These are phyloP conservation scores for Cucurbita ficifolia DNA, from an alignment of 306 rosid genomes.

Conservation along the genomic window DNA sequence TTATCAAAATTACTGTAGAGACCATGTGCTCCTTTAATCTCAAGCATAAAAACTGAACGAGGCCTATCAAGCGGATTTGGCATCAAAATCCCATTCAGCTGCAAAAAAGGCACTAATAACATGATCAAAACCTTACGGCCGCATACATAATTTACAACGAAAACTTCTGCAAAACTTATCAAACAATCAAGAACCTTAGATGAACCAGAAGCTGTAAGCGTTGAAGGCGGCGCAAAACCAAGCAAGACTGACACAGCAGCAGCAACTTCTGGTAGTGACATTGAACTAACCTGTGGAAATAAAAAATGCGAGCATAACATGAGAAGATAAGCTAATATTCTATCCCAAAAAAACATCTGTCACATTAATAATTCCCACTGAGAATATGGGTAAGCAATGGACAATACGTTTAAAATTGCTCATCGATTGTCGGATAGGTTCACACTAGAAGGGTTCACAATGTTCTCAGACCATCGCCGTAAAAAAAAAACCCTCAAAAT, in stretches of 20 bases:
- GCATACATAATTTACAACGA: neutral
- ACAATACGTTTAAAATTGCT: neutral
- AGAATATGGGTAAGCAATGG: neutral
- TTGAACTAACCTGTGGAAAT: conserved; percentile 37
- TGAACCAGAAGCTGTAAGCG: conserved; percentile 58
- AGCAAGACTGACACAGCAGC: conserved; percentile 79
- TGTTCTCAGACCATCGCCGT: neutral
- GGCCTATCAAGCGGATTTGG: conserved; percentile 96
- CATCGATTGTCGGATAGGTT: neutral
- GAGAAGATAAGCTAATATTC: neutral
- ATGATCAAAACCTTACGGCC: conserved; percentile 8
- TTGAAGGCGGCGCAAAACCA: conserved; percentile 65
- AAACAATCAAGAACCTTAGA: conserved; percentile 48
- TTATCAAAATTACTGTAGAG: conserved; percentile 1
- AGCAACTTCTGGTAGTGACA: conserved; percentile 50
- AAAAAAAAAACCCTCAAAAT: neutral
- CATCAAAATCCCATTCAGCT: conserved; percentile 65
- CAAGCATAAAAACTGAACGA: conserved; percentile 61
- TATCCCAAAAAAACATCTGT: neutral
- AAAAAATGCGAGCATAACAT: conserved; percentile 1
- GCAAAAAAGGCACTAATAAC: conserved; percentile 19
- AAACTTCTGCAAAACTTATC: neutral
- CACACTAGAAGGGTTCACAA: neutral
- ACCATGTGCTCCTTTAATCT: conserved; percentile 66
- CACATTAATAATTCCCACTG: neutral